These are phyloP conservation scores for Porcisia deanei DNA, from an alignment of 208 protist genomes.

Conservation along the genomic window DNA sequence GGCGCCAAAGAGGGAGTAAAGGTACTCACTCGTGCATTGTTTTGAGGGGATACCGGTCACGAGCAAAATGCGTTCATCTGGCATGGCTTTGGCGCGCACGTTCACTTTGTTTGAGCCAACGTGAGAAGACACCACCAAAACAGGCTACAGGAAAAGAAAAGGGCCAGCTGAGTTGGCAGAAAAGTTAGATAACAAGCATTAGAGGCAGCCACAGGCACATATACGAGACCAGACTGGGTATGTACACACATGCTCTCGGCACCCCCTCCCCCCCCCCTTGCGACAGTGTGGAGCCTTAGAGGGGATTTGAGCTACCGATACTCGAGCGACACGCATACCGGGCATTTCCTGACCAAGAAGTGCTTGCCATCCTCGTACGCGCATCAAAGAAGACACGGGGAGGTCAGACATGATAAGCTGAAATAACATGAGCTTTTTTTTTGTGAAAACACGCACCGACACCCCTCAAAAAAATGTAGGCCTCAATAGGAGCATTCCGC, in stretches of 20 bases:
- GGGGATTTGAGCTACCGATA: neutral
- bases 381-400: neutral
- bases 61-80: conserved; percentile 84
- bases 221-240: neutral
- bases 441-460: no score
- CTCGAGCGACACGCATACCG: neutral
- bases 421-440: neutral
- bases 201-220: neutral
- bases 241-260: neutral
- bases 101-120: neutral
- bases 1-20: conserved; percentile 85
- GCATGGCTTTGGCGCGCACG: conserved; percentile 33
- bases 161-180: neutral
- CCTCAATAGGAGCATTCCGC: neutral
- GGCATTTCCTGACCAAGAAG: neutral
- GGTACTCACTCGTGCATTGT: conserved; percentile 64
- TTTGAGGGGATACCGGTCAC: conserved; percentile 82
- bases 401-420: neutral
- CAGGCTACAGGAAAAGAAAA: conserved; percentile 1
- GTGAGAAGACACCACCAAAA: neutral
- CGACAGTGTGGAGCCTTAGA: neutral
- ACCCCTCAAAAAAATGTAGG: no score
- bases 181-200: conserved; percentile 4
- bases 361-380: neutral
- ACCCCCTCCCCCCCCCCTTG: neutral